Conservation (phyloP, 2,329 filamentous ascomycete genomes). For the Trichoderma guizhouense region DNA sequence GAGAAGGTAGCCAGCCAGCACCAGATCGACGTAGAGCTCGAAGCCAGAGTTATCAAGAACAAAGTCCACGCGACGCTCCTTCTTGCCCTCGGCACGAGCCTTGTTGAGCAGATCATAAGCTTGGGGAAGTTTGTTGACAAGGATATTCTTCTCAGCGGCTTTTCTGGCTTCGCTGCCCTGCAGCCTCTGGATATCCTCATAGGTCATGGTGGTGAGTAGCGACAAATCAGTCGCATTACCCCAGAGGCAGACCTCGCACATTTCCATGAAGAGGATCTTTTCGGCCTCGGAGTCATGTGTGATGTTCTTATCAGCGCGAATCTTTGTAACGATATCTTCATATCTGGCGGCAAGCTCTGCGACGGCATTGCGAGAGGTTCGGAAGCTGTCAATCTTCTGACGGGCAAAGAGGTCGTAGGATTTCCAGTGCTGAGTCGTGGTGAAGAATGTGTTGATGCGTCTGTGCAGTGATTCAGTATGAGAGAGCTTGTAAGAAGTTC, state of each 20-base stretch:
- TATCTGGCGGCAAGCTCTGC: conserved; percentile 79
- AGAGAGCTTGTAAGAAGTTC: too few species aligned
- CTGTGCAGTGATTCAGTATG: conserved; percentile 34
- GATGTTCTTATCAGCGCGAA: conserved; percentile 52
- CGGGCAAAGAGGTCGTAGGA: conserved; percentile 83
- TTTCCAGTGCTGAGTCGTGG: conserved; percentile 77
- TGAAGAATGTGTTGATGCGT: conserved; percentile 77
- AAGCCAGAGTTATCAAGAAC: conserved; percentile 97
- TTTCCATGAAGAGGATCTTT: conserved; percentile 78
- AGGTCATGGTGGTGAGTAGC: conserved; percentile 82
- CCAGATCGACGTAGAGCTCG: conserved; percentile 91
- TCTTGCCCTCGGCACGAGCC: conserved; percentile 60
- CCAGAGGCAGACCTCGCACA: conserved; percentile 97
- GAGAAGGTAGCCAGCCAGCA: conserved; percentile 86
- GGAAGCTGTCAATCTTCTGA: conserved; percentile 90
- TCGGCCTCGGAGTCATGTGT: conserved; percentile 64
- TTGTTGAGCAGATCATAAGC: conserved; percentile 68
- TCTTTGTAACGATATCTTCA: conserved; percentile 65
- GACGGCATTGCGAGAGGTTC: conserved; percentile 82
- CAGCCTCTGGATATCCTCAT: conserved; percentile 95
- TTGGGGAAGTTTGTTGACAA: conserved; percentile 76
- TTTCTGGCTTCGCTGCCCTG: conserved; percentile 87
- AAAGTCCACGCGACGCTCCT: conserved; percentile 80
- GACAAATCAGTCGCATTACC: conserved; percentile 95
- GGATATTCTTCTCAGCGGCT: conserved; percentile 82